A percentile compares a stretch with the other conserved stretches of the same genome.
Conservation (phyloP, 2,329 filamentous ascomycete species). For the Plectosphaerella cucumerina region DNA sequence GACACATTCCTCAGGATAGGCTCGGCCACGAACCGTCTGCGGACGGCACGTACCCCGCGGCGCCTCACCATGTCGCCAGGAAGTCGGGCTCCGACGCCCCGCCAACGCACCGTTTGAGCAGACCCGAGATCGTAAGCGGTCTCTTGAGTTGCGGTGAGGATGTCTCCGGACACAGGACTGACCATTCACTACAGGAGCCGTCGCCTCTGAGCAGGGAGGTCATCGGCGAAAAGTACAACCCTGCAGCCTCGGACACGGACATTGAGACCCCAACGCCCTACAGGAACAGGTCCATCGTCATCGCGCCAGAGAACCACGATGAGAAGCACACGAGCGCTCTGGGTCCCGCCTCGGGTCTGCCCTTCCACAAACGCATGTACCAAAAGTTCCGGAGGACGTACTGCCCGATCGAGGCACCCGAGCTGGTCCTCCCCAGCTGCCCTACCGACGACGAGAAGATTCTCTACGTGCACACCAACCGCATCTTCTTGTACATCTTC, state of each 20-base stretch:
- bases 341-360: constrained; percentile 4
- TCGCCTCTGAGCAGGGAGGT: constrained; percentile 11
- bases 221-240: constrained; percentile 7
- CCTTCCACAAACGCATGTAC: constrained; percentile 16
- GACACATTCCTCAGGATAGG: constrained; percentile 7
- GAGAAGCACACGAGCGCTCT: constrained; percentile 10
- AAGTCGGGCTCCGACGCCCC: constrained; percentile 6
- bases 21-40: not conserved
- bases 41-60: not conserved
- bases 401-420: constrained; percentile 25
- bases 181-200: constrained; percentile 6
- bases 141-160: not conserved
- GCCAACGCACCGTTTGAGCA: constrained; percentile 10
- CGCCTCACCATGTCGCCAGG: not conserved
- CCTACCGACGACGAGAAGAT: constrained; percentile 35
- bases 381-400: constrained; percentile 24
- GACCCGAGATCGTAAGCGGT: constrained; percentile 9
- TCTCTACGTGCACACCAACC: constrained; percentile 32
- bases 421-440: constrained; percentile 27
- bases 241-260: constrained; percentile 8
- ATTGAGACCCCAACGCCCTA: constrained; percentile 4
- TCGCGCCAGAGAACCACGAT: not conserved
- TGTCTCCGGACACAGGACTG: not conserved
- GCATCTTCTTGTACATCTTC: constrained; percentile 32
- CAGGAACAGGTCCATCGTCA: not conserved